These are phyloP conservation scores for Trichomonas vaginalis DNA, from an alignment of 208 protist genomes.

Conservation along the genomic window DNA sequence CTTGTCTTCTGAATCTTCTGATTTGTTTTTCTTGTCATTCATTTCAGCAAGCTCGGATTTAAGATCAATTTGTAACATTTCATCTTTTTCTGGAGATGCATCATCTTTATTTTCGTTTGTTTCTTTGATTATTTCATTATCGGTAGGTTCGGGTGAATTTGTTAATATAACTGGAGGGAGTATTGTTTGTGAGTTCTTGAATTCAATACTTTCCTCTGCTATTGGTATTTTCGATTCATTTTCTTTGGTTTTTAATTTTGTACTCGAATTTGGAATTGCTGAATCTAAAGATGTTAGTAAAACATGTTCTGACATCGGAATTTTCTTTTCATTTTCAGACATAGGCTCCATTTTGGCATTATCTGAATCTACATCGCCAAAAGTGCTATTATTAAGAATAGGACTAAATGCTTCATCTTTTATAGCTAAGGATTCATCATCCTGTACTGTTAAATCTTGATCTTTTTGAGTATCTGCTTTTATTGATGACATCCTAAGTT, in stretches of 20 bases:
- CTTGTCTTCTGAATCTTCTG: background rate
- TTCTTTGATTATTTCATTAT: background rate
- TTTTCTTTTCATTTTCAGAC: background rate
- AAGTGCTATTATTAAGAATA: background rate
- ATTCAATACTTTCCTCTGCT: background rate
- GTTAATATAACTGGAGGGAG: background rate
- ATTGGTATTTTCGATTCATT: background rate
- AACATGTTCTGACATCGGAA: background rate
- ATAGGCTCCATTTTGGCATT: background rate
- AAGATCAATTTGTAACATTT: background rate
- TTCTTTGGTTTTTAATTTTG: background rate
- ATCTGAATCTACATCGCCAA: background rate
- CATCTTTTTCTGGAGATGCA: background rate
- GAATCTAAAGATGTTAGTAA: background rate
- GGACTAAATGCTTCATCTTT: background rate
- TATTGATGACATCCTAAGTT: too few species aligned
- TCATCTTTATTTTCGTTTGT: background rate
- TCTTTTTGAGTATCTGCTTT: background rate
- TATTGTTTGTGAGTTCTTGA: background rate
- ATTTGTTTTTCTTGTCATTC: background rate
- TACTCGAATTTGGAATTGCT: background rate
- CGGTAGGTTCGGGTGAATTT: background rate
- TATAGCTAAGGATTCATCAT: background rate
- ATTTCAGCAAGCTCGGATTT: background rate
- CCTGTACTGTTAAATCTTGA: background rate